Evolutionary conservation across 805 yeast species (phyloP).

Genomic region (Saccharomycopsis guyanensis): DNA sequence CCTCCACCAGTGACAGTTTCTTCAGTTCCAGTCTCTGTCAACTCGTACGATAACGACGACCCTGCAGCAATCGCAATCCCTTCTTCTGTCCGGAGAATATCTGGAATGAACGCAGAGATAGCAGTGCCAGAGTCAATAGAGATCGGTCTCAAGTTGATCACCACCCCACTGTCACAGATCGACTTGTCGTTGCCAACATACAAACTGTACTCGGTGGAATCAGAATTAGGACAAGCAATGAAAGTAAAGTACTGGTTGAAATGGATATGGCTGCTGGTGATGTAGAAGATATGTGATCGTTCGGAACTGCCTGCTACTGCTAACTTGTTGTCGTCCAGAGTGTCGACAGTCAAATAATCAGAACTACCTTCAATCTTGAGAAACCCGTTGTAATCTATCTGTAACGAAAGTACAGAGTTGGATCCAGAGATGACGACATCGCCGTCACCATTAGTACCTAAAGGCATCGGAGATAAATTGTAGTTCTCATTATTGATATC

Average conservation of each 20-base stretch:
- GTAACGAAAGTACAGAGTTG: conserved; percentile 3
- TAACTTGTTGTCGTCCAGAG: conserved; percentile 4
- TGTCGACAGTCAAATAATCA: conserved; percentile 13
- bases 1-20: background rate
- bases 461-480: conserved; percentile 2
- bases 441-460: conserved; percentile 1
- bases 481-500: conserved; percentile 11
- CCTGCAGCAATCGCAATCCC: conserved; percentile 17
- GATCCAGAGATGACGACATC: conserved; percentile 6
- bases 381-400: conserved; percentile 17
- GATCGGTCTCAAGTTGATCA: conserved; percentile 17
- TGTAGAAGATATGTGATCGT: conserved; percentile 14
- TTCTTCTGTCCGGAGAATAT: conserved; percentile 15
- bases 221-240: conserved; percentile 14
- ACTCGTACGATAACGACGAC: conserved; percentile 7
- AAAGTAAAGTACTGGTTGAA: conserved; percentile 15
- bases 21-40: conserved; percentile 1
- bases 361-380: conserved; percentile 1
- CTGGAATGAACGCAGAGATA: conserved; percentile 10
- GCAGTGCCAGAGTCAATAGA: conserved; percentile 5
- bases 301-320: conserved; percentile 1
- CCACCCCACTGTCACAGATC: conserved; percentile 8
- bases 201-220: conserved; percentile 1
- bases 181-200: conserved; percentile 16
- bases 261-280: conserved; percentile 11